phyloP scores from a whole-genome alignment of 495 filamentous ascomycete species.

The Lepidopterella palustris region DNA sequence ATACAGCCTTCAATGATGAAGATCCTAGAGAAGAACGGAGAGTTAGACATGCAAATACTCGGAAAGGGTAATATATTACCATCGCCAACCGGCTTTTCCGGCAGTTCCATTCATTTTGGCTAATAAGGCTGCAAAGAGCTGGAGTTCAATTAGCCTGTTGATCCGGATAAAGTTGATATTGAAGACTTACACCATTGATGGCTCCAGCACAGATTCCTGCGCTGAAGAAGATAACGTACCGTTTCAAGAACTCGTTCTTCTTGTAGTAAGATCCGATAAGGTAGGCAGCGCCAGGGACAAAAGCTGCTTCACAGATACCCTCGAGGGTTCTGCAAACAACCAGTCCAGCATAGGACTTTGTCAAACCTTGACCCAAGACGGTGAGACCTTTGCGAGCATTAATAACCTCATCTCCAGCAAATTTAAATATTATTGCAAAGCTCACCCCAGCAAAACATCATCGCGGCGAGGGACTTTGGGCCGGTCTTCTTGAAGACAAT shows the following conservation, averaged over 20 bases:
- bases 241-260: slow-evolving; percentile 30
- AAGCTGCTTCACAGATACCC: slow-evolving; percentile 20
- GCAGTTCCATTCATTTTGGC: slow-evolving; percentile 60
- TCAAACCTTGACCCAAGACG: slow-evolving; percentile 22
- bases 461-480: slow-evolving; percentile 60
- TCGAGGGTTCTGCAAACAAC: slow-evolving; percentile 21
- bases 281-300: slow-evolving; percentile 22
- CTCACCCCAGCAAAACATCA: slow-evolving; percentile 11
- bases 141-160: background rate
- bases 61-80: slow-evolving; percentile 33
- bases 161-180: background rate
- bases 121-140: slow-evolving; percentile 57
- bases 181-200: slow-evolving; percentile 46
- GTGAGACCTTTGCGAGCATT: slow-evolving; percentile 16
- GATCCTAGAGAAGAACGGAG: slow-evolving; percentile 39
- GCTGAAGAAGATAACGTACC: slow-evolving; percentile 64
- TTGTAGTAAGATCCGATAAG: slow-evolving; percentile 26
- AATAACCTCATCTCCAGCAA: background rate
- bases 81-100: slow-evolving; percentile 61
- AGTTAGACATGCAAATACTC: background rate
- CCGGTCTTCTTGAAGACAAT: slow-evolving; percentile 55
- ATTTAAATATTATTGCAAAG: background rate
- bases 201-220: slow-evolving; percentile 58
- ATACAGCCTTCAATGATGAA: slow-evolving; percentile 49
- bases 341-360: slow-evolving; percentile 15